Evolutionary conservation across 805 yeast species (phyloP).

Genomic region (Helenozyma baotianmanensis): DNA sequence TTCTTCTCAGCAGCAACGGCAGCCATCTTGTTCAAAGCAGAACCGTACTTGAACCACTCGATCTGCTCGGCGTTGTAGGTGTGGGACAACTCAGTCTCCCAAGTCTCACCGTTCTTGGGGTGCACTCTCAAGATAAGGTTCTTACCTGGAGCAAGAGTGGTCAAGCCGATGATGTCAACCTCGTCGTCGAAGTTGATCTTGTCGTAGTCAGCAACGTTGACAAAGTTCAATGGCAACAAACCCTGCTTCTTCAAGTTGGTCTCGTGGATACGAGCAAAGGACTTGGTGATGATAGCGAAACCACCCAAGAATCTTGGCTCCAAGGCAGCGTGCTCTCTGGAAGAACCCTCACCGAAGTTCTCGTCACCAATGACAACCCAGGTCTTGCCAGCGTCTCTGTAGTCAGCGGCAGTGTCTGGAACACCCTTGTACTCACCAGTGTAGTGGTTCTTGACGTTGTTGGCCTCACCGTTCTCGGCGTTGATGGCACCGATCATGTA

Average conservation of each 20-base stretch:
- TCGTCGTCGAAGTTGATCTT: slow-evolving; percentile 87
- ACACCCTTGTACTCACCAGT: slow-evolving; percentile 92
- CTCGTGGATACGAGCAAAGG: slow-evolving; percentile 98
- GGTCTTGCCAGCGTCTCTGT: slow-evolving; percentile 86
- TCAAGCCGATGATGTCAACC: slow-evolving; percentile 81
- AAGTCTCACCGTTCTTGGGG: slow-evolving; percentile 70
- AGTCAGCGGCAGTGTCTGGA: slow-evolving; percentile 93
- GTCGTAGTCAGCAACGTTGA: slow-evolving; percentile 86
- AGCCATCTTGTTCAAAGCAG: slow-evolving; percentile 97
- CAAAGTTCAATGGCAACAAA: slow-evolving; percentile 93
- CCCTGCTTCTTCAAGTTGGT: slow-evolving; percentile 99
- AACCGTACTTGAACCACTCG: slow-evolving; percentile 98
- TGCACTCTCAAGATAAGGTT: slow-evolving; percentile 72
- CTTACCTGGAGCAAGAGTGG: slow-evolving; percentile 90
- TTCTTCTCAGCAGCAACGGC: slow-evolving; percentile 19
- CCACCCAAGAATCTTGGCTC: slow-evolving; percentile 99
- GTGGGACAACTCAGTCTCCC: slow-evolving; percentile 91
- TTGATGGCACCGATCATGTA: slow-evolving; percentile 99
- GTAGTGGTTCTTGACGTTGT: slow-evolving; percentile 82
- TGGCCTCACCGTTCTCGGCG: slow-evolving; percentile 93
- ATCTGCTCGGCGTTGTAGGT: slow-evolving; percentile 96
- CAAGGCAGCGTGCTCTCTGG: slow-evolving; percentile 99
- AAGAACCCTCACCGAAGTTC: slow-evolving; percentile 99
- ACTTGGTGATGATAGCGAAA: slow-evolving; percentile 94
- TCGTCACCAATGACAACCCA: slow-evolving; percentile 99